Percentiles rank a stretch among this genome's conserved stretches.
Evolutionary conservation across 1,284 basidiomycete genomes (phyloP).

Genomic region (Cryptococcus jaspeensis): DNA sequence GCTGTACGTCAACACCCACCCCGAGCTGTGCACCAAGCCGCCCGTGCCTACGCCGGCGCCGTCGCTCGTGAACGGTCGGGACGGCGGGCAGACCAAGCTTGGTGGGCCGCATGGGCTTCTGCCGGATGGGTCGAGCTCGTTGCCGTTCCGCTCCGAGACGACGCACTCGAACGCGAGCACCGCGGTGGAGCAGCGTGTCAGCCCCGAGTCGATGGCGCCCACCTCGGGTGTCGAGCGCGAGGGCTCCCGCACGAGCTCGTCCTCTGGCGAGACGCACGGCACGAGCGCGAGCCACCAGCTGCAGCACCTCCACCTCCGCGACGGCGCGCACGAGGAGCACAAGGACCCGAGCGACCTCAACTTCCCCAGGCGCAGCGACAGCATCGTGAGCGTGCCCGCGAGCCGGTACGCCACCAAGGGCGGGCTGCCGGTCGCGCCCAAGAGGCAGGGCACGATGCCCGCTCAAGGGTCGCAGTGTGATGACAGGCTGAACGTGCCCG

Average conservation of each 20-base stretch:
- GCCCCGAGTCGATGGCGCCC: slow-evolving; percentile 10
- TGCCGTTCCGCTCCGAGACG: slow-evolving; percentile 41
- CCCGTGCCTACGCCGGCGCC: slow-evolving; percentile 44
- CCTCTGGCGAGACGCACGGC: slow-evolving; percentile 23
- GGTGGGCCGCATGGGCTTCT: slow-evolving; percentile 34
- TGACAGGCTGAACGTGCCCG: slow-evolving; percentile 9
- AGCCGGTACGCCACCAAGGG: slow-evolving; percentile 24
- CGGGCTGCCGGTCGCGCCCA: slow-evolving; percentile 12
- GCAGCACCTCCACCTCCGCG: slow-evolving; percentile 28
- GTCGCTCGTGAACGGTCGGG: slow-evolving; percentile 33
- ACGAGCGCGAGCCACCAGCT: slow-evolving; percentile 8
- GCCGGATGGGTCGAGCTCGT: slow-evolving; percentile 39
- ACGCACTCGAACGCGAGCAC: slow-evolving; percentile 30
- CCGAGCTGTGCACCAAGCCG: slow-evolving; percentile 66
- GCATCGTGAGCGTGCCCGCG: slow-evolving; percentile 61
- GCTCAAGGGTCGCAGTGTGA: not conserved
- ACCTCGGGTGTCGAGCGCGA: not conserved
- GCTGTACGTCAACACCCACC: slow-evolving; percentile 88
- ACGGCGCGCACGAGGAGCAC: slow-evolving; percentile 15
- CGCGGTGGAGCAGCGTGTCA: slow-evolving; percentile 22
- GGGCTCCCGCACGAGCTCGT: slow-evolving; percentile 7
- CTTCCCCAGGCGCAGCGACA: slow-evolving; percentile 67
- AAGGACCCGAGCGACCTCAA: slow-evolving; percentile 63
- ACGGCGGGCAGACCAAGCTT: slow-evolving; percentile 20
- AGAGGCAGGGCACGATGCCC: slow-evolving; percentile 25